A percentile compares a stretch with the other conserved stretches of the same genome.
These are phyloP conservation scores for Colletotrichum destructivum DNA, from an alignment of 2,329 filamentous ascomycete genomes.

Conservation along the genomic window DNA sequence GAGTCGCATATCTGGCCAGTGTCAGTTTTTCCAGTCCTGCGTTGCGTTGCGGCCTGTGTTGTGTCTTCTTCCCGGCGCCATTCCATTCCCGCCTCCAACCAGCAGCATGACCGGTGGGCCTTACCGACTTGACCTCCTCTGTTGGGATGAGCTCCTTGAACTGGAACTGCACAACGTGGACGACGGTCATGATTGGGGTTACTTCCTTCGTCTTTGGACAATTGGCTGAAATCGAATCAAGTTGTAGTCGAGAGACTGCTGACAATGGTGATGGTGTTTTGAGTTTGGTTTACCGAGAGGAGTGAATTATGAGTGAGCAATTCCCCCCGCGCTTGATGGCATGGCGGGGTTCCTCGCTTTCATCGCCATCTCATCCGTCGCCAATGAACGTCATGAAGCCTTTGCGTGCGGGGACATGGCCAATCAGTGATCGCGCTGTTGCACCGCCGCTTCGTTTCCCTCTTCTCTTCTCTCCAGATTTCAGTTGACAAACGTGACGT, in stretches of 20 bases:
- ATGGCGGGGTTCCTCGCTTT: neutral
- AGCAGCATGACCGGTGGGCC: constrained; percentile 44
- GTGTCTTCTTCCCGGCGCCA: neutral
- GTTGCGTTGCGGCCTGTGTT: neutral
- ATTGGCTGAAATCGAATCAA: neutral
- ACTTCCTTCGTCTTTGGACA: neutral
- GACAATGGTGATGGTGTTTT: neutral
- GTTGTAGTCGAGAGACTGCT: neutral
- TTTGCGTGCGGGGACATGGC: neutral
- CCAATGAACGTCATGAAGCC: constrained; percentile 3
- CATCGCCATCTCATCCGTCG: constrained; percentile 12
- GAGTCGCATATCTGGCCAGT: constrained; percentile 48
- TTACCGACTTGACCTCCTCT: constrained; percentile 70
- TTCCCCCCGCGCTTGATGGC: neutral
- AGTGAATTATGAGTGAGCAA: neutral
- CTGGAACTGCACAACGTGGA: constrained; percentile 79
- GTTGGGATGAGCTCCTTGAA: constrained; percentile 69
- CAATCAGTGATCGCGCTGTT: neutral
- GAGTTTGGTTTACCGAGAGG: neutral
- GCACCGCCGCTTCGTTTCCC: neutral
- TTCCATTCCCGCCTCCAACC: neutral
- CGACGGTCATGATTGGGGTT: constrained; percentile 67
- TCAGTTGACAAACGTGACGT: constrained; percentile 7
- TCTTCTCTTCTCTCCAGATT: too few species aligned
- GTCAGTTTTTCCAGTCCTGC: neutral